phyloP scores from a whole-genome alignment of 768 basidiomycete genomes.

The Coprinopsis cinerea region DNA sequence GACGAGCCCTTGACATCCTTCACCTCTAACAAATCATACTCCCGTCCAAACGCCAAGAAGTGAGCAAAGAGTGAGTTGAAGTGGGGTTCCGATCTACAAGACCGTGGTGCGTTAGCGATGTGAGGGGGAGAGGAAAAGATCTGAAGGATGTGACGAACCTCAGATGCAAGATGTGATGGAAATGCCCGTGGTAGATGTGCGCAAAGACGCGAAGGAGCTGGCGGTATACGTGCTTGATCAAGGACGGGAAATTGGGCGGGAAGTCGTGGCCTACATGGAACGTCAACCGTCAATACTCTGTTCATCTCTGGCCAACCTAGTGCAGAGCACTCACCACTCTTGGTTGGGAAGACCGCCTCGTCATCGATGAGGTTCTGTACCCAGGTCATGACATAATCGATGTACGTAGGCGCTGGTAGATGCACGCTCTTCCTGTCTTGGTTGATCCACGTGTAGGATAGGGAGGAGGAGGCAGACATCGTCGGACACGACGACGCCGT shows the following conservation, averaged over 20 bases:
- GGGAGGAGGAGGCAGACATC: slow-evolving; percentile 88
- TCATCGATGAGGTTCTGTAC: slow-evolving; percentile 94
- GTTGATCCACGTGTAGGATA: slow-evolving; percentile 98
- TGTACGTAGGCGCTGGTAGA: slow-evolving; percentile 92
- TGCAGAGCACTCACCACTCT: slow-evolving; percentile 67
- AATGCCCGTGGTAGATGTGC: slow-evolving; percentile 95
- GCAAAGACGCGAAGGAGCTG: slow-evolving; percentile 96
- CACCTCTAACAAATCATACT: slow-evolving; percentile 86
- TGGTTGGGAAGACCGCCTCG: slow-evolving; percentile 89
- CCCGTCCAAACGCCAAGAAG: slow-evolving; percentile 91
- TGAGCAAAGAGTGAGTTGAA: slow-evolving; percentile 98
- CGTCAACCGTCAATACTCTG: not conserved
- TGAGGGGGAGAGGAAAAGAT: too few species aligned
- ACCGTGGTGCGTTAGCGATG: too few species aligned
- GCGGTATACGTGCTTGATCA: slow-evolving; percentile 90
- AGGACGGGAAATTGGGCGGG: slow-evolving; percentile 81
- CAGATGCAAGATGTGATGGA: slow-evolving; percentile 83
- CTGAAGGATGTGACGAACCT: too few species aligned
- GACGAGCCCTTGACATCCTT: slow-evolving; percentile 77
- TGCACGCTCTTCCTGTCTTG: slow-evolving; percentile 88
- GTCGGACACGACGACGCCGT: slow-evolving; percentile 85
- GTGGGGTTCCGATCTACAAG: slow-evolving; percentile 91
- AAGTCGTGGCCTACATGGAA: slow-evolving; percentile 76
- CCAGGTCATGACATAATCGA: slow-evolving; percentile 99
- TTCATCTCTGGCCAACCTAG: slow-evolving; percentile 31